These are phyloP conservation scores for Linum lewisii DNA, from an alignment of 345 rosid species.

Conservation along the genomic window DNA sequence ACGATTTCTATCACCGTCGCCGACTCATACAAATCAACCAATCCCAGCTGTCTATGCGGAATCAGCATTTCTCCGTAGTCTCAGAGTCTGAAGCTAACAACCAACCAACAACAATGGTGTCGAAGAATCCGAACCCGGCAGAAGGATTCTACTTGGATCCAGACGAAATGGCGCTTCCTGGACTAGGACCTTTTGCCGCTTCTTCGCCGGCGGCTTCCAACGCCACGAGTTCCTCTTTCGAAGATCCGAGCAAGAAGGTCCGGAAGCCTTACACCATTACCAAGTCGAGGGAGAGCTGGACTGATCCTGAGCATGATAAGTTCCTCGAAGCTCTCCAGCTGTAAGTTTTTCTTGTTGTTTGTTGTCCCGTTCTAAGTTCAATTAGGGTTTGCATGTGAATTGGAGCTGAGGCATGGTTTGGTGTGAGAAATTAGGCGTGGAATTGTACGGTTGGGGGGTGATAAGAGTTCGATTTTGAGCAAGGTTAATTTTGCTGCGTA, in stretches of 20 bases:
- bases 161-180: constrained; percentile 52
- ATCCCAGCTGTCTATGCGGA: too few relatives aligned
- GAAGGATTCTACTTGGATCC: constrained; percentile 64
- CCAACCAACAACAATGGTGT: constrained; percentile 33
- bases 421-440: neutral
- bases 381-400: constrained; percentile 6
- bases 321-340: constrained; percentile 89
- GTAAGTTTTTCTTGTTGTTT: constrained; percentile 28
- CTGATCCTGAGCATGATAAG: constrained; percentile 97
- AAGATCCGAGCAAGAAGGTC: constrained; percentile 64
- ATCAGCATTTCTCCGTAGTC: too few relatives aligned
- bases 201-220: constrained; percentile 24
- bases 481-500: neutral
- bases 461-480: neutral
- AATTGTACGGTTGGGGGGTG: neutral
- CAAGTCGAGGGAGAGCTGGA: constrained; percentile 94
- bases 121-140: constrained; percentile 47
- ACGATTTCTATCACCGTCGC: too few relatives aligned
- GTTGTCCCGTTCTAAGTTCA: neutral
- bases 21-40: too few relatives aligned
- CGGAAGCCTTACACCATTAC: constrained; percentile 81
- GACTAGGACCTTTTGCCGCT: constrained; percentile 39
- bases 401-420: neutral
- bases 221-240: constrained; percentile 24
- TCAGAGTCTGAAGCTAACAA: too few relatives aligned